Percentiles rank a stretch among this genome's conserved stretches.
phyloP scores from a whole-genome alignment of 2,329 filamentous ascomycete genomes.

The Rhytidhysteron rufulum region DNA sequence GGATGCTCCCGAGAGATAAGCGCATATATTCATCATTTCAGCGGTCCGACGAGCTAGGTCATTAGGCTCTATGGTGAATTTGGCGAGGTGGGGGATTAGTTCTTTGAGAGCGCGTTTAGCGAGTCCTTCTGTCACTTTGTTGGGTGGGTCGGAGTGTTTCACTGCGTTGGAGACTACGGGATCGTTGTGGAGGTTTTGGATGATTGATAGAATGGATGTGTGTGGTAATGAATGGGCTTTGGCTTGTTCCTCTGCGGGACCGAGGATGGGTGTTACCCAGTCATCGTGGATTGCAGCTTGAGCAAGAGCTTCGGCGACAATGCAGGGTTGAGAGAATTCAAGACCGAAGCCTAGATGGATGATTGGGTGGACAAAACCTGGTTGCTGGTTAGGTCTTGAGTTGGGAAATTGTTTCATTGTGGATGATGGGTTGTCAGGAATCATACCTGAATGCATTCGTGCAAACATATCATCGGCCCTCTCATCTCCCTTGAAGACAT shows the following conservation, averaged over 20 bases:
- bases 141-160: constrained; percentile 45
- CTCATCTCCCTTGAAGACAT: constrained; percentile 11
- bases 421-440: neutral
- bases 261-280: constrained; percentile 47
- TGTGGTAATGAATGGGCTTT: constrained; percentile 18
- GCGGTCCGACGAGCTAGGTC: constrained; percentile 54
- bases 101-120: constrained; percentile 57
- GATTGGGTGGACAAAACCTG: constrained; percentile 69
- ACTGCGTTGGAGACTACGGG: constrained; percentile 52
- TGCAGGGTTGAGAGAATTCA: constrained; percentile 73
- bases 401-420: neutral
- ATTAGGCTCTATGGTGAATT: constrained; percentile 43
- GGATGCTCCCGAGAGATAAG: constrained; percentile 56
- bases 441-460: constrained; percentile 9
- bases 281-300: constrained; percentile 65
- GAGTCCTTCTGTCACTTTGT: constrained; percentile 65
- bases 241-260: constrained; percentile 50
- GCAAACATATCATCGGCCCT: constrained; percentile 16
- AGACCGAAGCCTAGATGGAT: constrained; percentile 80
- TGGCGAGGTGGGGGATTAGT: constrained; percentile 56
- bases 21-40: constrained; percentile 63
- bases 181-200: constrained; percentile 54
- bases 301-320: constrained; percentile 74
- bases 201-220: constrained; percentile 51
- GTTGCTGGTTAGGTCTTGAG: constrained; percentile 18